Evolutionary conservation across 441 rosid genomes (phyloP).

Genomic region (Jatropha podagrica): DNA sequence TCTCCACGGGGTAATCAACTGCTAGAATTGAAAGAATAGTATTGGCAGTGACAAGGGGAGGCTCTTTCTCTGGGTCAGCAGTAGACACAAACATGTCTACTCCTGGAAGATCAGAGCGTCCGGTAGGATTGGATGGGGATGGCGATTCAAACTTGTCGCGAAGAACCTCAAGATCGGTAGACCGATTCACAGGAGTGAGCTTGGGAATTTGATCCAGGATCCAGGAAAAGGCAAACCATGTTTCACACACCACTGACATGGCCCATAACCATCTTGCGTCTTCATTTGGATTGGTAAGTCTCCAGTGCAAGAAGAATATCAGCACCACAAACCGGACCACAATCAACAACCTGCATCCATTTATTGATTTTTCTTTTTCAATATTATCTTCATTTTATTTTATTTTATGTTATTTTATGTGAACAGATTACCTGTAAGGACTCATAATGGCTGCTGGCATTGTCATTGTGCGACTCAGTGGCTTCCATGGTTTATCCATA

Average conservation of each 20-base stretch:
- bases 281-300: slow-evolving; percentile 64
- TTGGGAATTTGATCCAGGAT: slow-evolving; percentile 89
- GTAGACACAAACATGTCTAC: slow-evolving; percentile 83
- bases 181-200: slow-evolving; percentile 69
- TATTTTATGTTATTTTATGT: too few species aligned
- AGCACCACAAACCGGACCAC: slow-evolving; percentile 55
- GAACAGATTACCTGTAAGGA: slow-evolving; percentile 59
- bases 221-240: slow-evolving; percentile 96
- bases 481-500: slow-evolving; percentile 87
- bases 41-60: slow-evolving; percentile 81
- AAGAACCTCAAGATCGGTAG: slow-evolving; percentile 76
- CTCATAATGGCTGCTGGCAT: slow-evolving; percentile 63
- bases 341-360: slow-evolving; percentile 46
- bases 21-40: slow-evolving; percentile 80
- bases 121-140: slow-evolving; percentile 82
- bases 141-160: slow-evolving; percentile 85
- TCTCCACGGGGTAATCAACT: slow-evolving; percentile 83
- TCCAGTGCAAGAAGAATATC: slow-evolving; percentile 76
- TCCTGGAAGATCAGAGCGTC: slow-evolving; percentile 89
- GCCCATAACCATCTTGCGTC: slow-evolving; percentile 90
- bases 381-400: slow-evolving; percentile 38
- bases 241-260: slow-evolving; percentile 75
- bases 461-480: slow-evolving; percentile 62
- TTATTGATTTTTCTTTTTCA: slow-evolving; percentile 41
- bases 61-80: slow-evolving; percentile 94